Base-by-base conservation (phyloP, 163 green algal genomes). In the Chloromonas sp. region DNA sequence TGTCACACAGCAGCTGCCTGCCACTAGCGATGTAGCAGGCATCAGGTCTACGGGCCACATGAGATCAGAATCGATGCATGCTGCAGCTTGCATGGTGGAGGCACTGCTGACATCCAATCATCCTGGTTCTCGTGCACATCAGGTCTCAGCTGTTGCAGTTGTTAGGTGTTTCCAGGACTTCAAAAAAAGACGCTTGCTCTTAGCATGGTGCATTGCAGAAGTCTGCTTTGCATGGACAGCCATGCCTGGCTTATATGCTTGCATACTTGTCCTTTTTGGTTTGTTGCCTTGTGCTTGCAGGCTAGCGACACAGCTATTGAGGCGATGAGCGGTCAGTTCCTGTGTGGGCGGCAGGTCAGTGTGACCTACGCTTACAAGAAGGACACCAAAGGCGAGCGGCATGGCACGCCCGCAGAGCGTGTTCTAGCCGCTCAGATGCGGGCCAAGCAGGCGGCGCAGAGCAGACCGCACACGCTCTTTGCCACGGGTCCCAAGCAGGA, bases 281-380 rank as follows among this genome's bases (percentile, higher is more conserved):
- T 13, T 76, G 66, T 8, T 13, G 66, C 66, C 11, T n/a, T 76
- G 66, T 76, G 66, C 5, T 11, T 74, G 83, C 94, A 97, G 84
- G 93, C 93, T 1, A 92, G 87, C 1, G 97, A 99, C 81, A 92
- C 94, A 0, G 95, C 97, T 3, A 98, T 99, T 61, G 97, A 99
- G 82, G 96, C 96, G 3, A 99, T 99, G 97, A 95, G 98, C 82
- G 95, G 95, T 3, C 97, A 99, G 92, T 99, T 96, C 87, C 91
- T 99, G 36, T 97, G 92, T 89, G 97, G 97, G 88, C 92, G 96
- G 70, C 84, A 94, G n/a, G 98, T 99, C 86, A 93, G 92, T n/a
- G 96, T 99, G 36, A 90, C 86, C 2, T 99, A 99, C 85, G 97
- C 97, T 0, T 99, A 94, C 91, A 99, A 99, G 88, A 99, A 98